These are phyloP conservation scores for Sporisorium exsertum DNA, from an alignment of 1,284 basidiomycete species.

Conservation along the genomic window DNA sequence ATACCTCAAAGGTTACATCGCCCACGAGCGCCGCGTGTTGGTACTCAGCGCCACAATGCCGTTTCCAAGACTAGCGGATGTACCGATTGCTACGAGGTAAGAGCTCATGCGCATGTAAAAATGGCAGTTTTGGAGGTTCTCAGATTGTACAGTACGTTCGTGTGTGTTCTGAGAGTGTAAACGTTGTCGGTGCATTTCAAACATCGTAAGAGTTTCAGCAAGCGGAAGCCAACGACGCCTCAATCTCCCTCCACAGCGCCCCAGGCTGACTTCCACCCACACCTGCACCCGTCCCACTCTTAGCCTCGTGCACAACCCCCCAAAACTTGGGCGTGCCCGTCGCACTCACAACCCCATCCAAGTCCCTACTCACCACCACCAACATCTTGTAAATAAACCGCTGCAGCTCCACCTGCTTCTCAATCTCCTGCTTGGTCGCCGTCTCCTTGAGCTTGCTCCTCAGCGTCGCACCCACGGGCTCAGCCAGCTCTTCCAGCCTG, in stretches of 20 bases:
- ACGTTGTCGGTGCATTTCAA: not conserved
- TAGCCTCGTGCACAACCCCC: slow-evolving; percentile 30
- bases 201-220: slow-evolving; percentile 70
- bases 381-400: slow-evolving; percentile 86
- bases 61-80: slow-evolving; percentile 75
- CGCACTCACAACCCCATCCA: slow-evolving; percentile 17
- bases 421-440: slow-evolving; percentile 94
- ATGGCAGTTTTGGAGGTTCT: no score
- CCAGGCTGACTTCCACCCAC: slow-evolving; percentile 7
- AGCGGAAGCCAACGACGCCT: slow-evolving; percentile 15
- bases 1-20: slow-evolving; percentile 93
- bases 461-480: slow-evolving; percentile 84
- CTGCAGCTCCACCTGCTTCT: slow-evolving; percentile 91
- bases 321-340: slow-evolving; percentile 31
- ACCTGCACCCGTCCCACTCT: not conserved
- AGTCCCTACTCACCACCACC: slow-evolving; percentile 75
- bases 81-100: slow-evolving; percentile 19
- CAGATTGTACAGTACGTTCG: no score
- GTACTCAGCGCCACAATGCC: slow-evolving; percentile 85
- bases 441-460: slow-evolving; percentile 78
- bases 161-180: not conserved
- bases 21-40: slow-evolving; percentile 91
- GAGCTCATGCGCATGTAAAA: no score
- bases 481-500: slow-evolving; percentile 85
- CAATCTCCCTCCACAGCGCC: slow-evolving; percentile 40